Conservation (phyloP, 768 basidiomycete species). For the Suillus sp. region DNA sequence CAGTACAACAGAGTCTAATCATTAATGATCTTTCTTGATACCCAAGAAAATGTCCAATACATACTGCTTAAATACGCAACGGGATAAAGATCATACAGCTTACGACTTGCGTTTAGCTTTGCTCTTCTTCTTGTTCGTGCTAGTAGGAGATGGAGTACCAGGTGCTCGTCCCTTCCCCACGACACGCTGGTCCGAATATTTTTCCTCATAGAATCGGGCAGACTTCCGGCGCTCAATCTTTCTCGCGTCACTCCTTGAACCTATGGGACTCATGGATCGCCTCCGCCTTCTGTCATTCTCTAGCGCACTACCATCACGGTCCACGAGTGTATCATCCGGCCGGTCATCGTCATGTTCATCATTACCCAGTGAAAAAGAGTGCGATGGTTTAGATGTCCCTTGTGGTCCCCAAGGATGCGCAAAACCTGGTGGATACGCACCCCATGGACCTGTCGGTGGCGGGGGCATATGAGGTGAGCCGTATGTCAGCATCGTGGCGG, state of each 20-base stretch:
- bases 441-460: conserved; percentile 6
- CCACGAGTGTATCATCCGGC: not conserved
- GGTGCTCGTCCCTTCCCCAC: conserved; percentile 29
- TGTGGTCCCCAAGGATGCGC: conserved; percentile 26
- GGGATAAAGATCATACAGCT: no score
- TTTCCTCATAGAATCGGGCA: conserved; percentile 14
- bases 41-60: conserved; percentile 3
- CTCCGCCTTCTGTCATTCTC: conserved; percentile 12
- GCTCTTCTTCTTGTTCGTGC: conserved; percentile 3
- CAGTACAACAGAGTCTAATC: conserved; percentile 5
- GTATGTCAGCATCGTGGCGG: conserved; percentile 32
- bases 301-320: conserved; percentile 27
- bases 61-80: conserved; percentile 7
- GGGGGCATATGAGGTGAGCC: conserved; percentile 5
- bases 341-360: conserved; percentile 24
- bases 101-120: conserved; percentile 1
- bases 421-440: conserved; percentile 20
- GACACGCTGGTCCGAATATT: conserved; percentile 14
- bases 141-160: conserved; percentile 22
- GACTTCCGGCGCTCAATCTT: conserved; percentile 15
- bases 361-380: conserved; percentile 54
- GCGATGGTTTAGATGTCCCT: conserved; percentile 40
- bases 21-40: not conserved
- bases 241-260: conserved; percentile 18
- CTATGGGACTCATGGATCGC: conserved; percentile 16